These are phyloP conservation scores for Leccinum boreale DNA, from an alignment of 768 basidiomycete species.

Conservation along the genomic window DNA sequence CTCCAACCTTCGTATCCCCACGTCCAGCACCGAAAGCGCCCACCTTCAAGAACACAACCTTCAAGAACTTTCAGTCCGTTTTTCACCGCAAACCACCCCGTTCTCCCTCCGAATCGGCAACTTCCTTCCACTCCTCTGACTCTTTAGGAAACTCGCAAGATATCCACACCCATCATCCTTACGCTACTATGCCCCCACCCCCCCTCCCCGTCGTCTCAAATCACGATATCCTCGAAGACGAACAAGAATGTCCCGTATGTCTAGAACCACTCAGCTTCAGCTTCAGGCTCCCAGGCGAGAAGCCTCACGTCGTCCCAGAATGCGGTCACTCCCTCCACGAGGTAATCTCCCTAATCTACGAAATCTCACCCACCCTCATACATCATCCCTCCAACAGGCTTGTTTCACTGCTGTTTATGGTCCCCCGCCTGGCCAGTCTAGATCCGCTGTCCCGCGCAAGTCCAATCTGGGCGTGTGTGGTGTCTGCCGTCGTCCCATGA, in stretches of 20 bases:
- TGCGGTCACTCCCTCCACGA: conserved; percentile 98
- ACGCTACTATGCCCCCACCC: conserved; percentile 57
- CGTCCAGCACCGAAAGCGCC: conserved; percentile 27
- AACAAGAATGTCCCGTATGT: conserved; percentile 94
- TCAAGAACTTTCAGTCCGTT: conserved; percentile 48
- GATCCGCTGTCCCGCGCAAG: conserved; percentile 57
- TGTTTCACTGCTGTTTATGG: conserved; percentile 98
- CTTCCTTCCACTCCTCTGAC: conserved; percentile 47
- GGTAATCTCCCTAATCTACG: conserved; percentile 37
- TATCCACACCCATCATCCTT: conserved; percentile 45
- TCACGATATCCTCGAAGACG: conserved; percentile 63
- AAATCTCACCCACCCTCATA: background rate
- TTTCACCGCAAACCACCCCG: conserved; percentile 46
- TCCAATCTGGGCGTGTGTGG: conserved; percentile 93
- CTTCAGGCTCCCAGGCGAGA: conserved; percentile 93
- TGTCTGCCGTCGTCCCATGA: conserved; percentile 96
- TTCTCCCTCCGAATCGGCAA: conserved; percentile 47
- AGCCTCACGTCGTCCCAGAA: conserved; percentile 94
- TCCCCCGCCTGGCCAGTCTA: conserved; percentile 62
- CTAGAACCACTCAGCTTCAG: conserved; percentile 92
- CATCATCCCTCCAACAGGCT: conserved; percentile 49
- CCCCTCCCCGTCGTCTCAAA: conserved; percentile 73
- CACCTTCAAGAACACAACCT: conserved; percentile 32
- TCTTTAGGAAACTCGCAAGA: conserved; percentile 39
- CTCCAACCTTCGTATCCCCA: conserved; percentile 44